A percentile compares a stretch with the other conserved stretches of the same genome.
These are phyloP conservation scores for Fagopyrum tataricum DNA, from an alignment of 148 eudicot genomes.

Conservation along the genomic window DNA sequence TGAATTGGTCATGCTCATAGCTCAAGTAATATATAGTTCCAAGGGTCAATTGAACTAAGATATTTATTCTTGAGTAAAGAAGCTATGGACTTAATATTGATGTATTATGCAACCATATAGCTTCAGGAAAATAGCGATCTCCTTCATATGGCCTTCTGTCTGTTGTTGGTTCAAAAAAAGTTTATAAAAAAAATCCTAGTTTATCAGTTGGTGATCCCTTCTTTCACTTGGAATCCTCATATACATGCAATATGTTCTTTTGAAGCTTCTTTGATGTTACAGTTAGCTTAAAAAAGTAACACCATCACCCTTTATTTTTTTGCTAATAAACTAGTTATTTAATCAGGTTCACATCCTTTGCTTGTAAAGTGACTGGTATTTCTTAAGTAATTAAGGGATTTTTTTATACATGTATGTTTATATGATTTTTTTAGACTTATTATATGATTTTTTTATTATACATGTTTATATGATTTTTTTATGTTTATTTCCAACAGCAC, in stretches of 20 bases:
- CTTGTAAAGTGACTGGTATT: too few species aligned
- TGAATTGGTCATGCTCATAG: not conserved
- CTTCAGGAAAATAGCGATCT: not conserved
- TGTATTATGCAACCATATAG: not conserved
- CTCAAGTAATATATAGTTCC: not conserved
- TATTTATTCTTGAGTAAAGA: not conserved
- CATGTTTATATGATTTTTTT: too few species aligned
- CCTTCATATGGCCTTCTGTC: not conserved
- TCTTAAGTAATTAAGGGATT: too few species aligned
- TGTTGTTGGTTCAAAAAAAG: not conserved
- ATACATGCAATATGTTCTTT: not conserved
- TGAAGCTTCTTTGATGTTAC: not conserved
- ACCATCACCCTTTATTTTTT: too few species aligned
- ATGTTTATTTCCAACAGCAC: too few species aligned
- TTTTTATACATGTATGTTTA: too few species aligned
- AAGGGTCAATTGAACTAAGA: not conserved
- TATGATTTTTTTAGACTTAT: too few species aligned
- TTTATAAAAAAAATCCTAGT: not conserved
- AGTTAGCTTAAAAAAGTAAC: too few species aligned
- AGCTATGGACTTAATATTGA: not conserved
- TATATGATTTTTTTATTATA: too few species aligned
- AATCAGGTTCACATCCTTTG: not conserved
- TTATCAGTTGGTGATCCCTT: too few species aligned
- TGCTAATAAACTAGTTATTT: too few species aligned
- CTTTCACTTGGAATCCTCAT: too few species aligned